phyloP scores from a whole-genome alignment of 2,329 filamentous ascomycete genomes.

The Xylaria sp. region DNA sequence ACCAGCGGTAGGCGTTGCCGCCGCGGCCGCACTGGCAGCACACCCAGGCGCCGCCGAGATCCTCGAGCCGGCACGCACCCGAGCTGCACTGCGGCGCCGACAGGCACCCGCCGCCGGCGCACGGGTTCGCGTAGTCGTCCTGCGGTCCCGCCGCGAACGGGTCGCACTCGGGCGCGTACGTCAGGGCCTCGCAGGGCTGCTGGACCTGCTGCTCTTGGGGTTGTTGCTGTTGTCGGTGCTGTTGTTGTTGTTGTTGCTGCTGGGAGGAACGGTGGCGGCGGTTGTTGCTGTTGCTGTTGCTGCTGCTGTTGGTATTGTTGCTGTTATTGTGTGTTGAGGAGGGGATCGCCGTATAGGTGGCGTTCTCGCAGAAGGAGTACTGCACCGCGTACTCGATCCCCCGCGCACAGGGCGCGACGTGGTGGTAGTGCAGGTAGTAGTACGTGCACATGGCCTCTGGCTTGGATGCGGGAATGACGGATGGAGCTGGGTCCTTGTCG shows the following conservation, averaged over 20 bases:
- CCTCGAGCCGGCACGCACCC: constrained; percentile 51
- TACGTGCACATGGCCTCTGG: constrained; percentile 50
- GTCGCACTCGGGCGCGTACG: constrained; percentile 35
- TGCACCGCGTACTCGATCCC: constrained; percentile 45
- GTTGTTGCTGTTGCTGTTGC: not conserved
- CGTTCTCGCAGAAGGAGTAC: constrained; percentile 48
- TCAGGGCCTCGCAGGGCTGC: constrained; percentile 37
- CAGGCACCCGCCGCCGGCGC: constrained; percentile 49
- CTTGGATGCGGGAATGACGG: too few relatives aligned
- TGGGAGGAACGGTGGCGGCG: not conserved
- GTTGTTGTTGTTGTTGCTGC: constrained; percentile 9
- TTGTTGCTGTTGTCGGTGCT: not conserved
- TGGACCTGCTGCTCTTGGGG: constrained; percentile 15
- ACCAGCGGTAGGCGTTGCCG: constrained; percentile 50
- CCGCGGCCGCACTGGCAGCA: constrained; percentile 54
- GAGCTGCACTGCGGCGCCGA: constrained; percentile 49
- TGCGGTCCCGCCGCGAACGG: constrained; percentile 29
- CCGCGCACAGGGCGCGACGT: constrained; percentile 46
- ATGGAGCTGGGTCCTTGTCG: too few relatives aligned
- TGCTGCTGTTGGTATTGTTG: constrained; percentile 8
- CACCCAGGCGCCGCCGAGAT: constrained; percentile 52
- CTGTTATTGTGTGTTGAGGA: too few relatives aligned
- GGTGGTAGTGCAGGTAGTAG: constrained; percentile 56
- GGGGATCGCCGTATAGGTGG: constrained; percentile 34
- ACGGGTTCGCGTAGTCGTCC: constrained; percentile 42